Conservation (phyloP, 768 basidiomycete genomes). For the Tephrocybe sp. region DNA sequence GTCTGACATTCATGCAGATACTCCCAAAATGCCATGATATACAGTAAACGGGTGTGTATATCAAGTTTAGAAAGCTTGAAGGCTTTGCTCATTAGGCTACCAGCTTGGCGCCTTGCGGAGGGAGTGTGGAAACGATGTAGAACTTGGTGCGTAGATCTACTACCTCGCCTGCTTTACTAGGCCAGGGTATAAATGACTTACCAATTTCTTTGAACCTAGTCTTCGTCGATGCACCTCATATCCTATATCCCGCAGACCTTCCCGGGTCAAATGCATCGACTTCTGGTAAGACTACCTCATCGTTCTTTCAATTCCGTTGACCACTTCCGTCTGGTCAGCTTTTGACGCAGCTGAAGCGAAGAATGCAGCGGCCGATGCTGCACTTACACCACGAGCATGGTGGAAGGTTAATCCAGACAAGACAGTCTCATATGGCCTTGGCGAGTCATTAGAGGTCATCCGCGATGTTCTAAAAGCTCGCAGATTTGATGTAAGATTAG, state of each 20-base stretch:
- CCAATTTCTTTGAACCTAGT: no score
- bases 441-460: slow-evolving; percentile 53
- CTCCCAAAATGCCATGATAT: slow-evolving; percentile 68
- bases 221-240: slow-evolving; percentile 70
- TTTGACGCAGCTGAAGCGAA: slow-evolving; percentile 40
- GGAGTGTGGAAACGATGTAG: slow-evolving; percentile 61
- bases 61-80: neutral
- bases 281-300: neutral
- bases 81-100: neutral
- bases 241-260: slow-evolving; percentile 68
- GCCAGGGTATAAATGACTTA: no score
- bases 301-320: neutral
- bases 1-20: slow-evolving; percentile 40
- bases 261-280: slow-evolving; percentile 17
- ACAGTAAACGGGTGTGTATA: slow-evolving; percentile 62
- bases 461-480: slow-evolving; percentile 57
- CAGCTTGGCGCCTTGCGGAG: slow-evolving; percentile 77
- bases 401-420: slow-evolving; percentile 58
- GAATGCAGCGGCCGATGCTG: slow-evolving; percentile 42
- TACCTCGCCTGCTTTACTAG: no score
- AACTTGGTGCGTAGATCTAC: slow-evolving; percentile 62
- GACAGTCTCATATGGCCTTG: slow-evolving; percentile 53
- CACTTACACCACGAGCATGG: slow-evolving; percentile 67
- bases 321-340: neutral
- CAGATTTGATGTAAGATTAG: slow-evolving; percentile 61